Percentiles rank a stretch among this genome's conserved stretches.
Conservation (phyloP, 2,329 filamentous ascomycete genomes). For the Trichoderma harzianum region DNA sequence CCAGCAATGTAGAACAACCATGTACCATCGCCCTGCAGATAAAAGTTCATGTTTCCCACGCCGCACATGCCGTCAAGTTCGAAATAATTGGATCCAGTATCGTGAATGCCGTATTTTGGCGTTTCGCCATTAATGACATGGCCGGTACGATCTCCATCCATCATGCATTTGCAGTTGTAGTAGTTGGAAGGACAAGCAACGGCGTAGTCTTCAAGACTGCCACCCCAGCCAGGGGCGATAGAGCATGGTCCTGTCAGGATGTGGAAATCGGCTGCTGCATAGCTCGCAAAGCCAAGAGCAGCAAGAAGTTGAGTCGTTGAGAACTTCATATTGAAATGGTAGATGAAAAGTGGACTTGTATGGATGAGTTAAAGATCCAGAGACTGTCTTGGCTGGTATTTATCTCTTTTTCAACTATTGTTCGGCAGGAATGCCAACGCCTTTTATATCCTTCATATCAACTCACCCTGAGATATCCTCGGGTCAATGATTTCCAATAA, state of each 20-base stretch:
- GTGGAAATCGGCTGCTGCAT: background rate
- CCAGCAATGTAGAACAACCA: constrained; percentile 3
- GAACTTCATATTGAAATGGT: background rate
- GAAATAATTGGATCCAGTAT: background rate
- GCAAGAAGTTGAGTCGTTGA: background rate
- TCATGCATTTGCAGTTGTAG: background rate
- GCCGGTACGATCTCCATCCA: background rate
- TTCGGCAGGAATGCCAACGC: background rate
- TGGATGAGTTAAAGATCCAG: background rate
- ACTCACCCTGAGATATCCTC: background rate
- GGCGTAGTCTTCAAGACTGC: background rate
- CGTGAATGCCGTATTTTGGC: background rate
- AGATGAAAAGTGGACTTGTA: background rate
- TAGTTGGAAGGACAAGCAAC: constrained; percentile 2
- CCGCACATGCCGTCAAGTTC: constrained; percentile 4
- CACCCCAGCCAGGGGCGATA: background rate
- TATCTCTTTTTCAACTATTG: background rate
- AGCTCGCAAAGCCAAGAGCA: background rate
- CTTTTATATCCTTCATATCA: background rate
- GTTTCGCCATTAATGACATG: background rate
- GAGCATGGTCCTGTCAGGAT: background rate
- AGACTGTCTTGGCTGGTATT: background rate
- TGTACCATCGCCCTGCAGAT: background rate
- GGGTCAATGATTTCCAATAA: background rate
- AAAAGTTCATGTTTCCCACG: constrained; percentile 1